Conservation (phyloP, 345 rosid genomes). For the Adansonia digitata region DNA sequence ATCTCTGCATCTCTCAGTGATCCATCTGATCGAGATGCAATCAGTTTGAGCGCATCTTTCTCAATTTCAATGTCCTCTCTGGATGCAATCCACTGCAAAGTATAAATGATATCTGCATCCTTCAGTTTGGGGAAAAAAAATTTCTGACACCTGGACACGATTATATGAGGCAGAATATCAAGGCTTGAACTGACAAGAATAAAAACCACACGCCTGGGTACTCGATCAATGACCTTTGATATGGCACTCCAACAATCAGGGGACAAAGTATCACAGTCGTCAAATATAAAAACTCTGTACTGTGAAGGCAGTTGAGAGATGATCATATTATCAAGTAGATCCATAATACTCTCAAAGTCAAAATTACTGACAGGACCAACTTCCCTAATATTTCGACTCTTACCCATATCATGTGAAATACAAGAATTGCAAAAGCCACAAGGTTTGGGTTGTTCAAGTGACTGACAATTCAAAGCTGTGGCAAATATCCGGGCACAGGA, state of each 20-base stretch:
- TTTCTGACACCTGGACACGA: constrained; percentile 89
- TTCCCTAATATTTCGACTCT: constrained; percentile 63
- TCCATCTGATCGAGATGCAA: constrained; percentile 96
- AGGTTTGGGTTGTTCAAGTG: constrained; percentile 66
- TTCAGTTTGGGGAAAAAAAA: constrained; percentile 92
- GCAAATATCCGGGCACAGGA: constrained; percentile 91
- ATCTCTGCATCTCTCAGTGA: constrained; percentile 93
- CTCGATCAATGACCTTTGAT: constrained; percentile 74
- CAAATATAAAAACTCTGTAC: constrained; percentile 68
- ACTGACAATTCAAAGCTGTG: constrained; percentile 85
- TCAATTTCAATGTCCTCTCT: constrained; percentile 70
- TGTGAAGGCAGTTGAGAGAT: constrained; percentile 49
- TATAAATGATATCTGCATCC: constrained; percentile 77
- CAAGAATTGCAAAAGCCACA: constrained; percentile 80
- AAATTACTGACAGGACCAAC: constrained; percentile 77
- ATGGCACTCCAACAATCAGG: constrained; percentile 77
- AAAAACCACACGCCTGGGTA: constrained; percentile 73
- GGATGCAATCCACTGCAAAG: constrained; percentile 70
- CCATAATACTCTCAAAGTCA: constrained; percentile 67
- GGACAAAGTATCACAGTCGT: constrained; percentile 79
- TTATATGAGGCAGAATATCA: constrained; percentile 86
- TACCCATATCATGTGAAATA: constrained; percentile 62
- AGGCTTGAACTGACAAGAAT: constrained; percentile 83
- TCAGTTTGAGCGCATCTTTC: constrained; percentile 76
- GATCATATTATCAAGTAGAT: constrained; percentile 58